Evolutionary conservation across 331 rosid genomes (phyloP).

Genomic region (Erythrophleum ivorense): DNA sequence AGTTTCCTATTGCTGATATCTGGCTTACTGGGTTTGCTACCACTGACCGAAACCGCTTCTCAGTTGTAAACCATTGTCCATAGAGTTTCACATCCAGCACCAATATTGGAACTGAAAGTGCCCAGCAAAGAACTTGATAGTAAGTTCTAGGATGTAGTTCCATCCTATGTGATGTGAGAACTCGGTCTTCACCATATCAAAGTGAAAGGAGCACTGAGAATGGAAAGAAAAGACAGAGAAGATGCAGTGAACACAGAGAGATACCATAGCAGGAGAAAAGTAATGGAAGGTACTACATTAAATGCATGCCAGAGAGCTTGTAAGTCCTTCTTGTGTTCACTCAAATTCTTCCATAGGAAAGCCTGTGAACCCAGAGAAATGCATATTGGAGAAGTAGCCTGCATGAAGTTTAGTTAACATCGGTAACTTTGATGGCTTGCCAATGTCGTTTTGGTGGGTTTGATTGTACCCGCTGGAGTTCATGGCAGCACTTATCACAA

Average conservation of each 20-base stretch:
- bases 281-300: constrained; percentile 37
- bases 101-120: constrained; percentile 43
- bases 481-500: not conserved
- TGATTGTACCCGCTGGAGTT: constrained; percentile 10
- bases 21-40: constrained; percentile 59
- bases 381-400: constrained; percentile 56
- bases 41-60: constrained; percentile 46
- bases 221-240: constrained; percentile 45
- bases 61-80: constrained; percentile 61
- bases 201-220: constrained; percentile 55
- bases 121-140: constrained; percentile 44
- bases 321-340: constrained; percentile 40
- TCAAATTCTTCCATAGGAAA: constrained; percentile 55
- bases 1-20: constrained; percentile 55
- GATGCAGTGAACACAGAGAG: constrained; percentile 40
- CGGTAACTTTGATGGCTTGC: constrained; percentile 31
- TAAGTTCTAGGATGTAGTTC: constrained; percentile 43
- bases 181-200: constrained; percentile 48
- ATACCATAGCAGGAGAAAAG: constrained; percentile 52
- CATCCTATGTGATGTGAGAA: constrained; percentile 51
- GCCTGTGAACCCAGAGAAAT: constrained; percentile 60
- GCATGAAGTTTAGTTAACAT: constrained; percentile 48
- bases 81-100: constrained; percentile 53
- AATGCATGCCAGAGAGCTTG: constrained; percentile 42
- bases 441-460: not conserved